Conservation (phyloP, 495 filamentous ascomycete genomes). For the Pseudomonodictys pantanalensis region DNA sequence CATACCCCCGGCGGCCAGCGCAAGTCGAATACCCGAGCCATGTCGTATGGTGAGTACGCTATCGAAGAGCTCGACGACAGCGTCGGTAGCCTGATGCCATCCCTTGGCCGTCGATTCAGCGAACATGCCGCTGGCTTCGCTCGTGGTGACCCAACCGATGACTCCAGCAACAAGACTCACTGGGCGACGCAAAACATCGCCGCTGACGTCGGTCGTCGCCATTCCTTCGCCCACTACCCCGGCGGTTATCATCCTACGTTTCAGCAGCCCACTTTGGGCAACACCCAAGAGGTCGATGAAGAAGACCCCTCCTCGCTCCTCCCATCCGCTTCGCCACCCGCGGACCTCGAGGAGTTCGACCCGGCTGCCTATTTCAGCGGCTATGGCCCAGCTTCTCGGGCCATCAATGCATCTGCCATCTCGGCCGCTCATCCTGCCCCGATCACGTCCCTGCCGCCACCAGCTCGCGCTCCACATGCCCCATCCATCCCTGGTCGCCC, state of each 20-base stretch:
- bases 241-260: conserved; percentile 37
- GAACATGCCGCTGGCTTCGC: conserved; percentile 14
- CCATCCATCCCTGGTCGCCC: conserved; percentile 48
- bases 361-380: conserved; percentile 28
- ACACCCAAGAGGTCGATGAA: conserved; percentile 27
- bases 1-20: neutral
- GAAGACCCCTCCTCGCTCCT: neutral
- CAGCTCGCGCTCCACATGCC: conserved; percentile 14
- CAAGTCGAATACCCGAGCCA: neutral
- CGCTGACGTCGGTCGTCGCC: conserved; percentile 82
- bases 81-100: neutral
- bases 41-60: conserved; percentile 19
- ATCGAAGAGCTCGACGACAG: conserved; percentile 30
- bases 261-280: neutral
- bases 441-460: neutral
- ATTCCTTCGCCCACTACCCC: conserved; percentile 96
- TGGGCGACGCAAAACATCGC: conserved; percentile 80
- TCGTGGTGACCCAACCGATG: conserved; percentile 1
- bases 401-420: conserved; percentile 22
- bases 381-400: conserved; percentile 22
- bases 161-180: conserved; percentile 52
- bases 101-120: conserved; percentile 27
- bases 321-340: neutral
- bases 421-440: conserved; percentile 28
- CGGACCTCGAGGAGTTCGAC: conserved; percentile 5